Evolutionary conservation across 2,329 filamentous ascomycete genomes (phyloP), one percentile per base, ranked within the genome.

Genomic region (Berkeleyomyces rouxiae): DNA sequence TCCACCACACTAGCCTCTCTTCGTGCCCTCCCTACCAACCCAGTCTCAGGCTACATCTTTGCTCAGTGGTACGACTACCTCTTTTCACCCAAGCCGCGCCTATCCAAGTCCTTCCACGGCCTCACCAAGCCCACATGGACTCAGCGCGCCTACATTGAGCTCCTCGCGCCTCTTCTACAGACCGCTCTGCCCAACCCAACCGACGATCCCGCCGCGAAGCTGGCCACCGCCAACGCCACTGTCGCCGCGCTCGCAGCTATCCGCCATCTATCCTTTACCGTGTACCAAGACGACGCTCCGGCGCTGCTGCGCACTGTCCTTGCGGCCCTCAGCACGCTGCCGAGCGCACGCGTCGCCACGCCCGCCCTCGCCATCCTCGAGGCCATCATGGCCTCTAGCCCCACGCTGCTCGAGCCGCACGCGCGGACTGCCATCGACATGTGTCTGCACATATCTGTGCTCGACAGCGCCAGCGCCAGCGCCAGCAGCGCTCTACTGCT

Each of bases 281-380:
- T 81, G 16, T 83, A 81, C 68, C 75, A 80, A 51, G 75, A 77
- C 13, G 80, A 83, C 58, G 70, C 75, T 0, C 73, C 73, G 3
- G 69, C 71, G 40, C 72, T 83, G 4, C 70, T 81, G 2, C 75
- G 78, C 7, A 72, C 82, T 13, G 73, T 78, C 4, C 76, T 83
- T 40, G 74, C 74, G 0, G 73, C 76, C 0, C 71, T 80, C 4
- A 74, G 74, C 62, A 77, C 71, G 16, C 71, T 76, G 7, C 71
- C 73, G 3, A 65, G 71, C 10, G 74, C 74, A 3, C 69, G 71
- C 1, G 79, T 82, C 64, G 75, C 76, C 11, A 72, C 75, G 46
- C 73, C 76, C 0, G 78, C 79, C 0, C 73, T 83, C 2, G 70
- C 73, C 16, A 75, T 82, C 3, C 71, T 83, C 39, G 73, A 76